A percentile compares a stretch with the other conserved stretches of the same genome.
These are phyloP conservation scores for Knoxdaviesia capensis DNA, from an alignment of 2,329 filamentous ascomycete genomes.

Conservation along the genomic window DNA sequence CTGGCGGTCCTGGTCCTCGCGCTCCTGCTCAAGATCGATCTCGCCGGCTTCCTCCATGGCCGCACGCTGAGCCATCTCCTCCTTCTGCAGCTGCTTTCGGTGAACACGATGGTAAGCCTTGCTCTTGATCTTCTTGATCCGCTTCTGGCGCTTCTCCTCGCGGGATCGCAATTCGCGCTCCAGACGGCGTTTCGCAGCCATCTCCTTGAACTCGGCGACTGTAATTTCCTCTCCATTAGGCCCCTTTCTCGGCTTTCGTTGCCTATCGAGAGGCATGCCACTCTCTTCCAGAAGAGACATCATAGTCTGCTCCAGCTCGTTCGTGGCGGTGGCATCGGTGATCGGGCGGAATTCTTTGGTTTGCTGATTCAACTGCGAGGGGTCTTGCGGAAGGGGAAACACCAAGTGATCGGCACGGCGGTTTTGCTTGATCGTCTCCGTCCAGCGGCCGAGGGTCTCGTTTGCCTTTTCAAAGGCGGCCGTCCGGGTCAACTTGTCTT, in stretches of 20 bases:
- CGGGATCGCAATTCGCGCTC: slow-evolving; percentile 72
- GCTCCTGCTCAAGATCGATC: slow-evolving; percentile 44
- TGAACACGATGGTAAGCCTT: slow-evolving; percentile 88
- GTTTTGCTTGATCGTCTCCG: slow-evolving; percentile 87
- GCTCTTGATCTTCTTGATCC: slow-evolving; percentile 98
- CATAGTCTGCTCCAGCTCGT: slow-evolving; percentile 70
- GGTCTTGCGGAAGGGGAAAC: slow-evolving; percentile 65
- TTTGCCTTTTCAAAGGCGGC: slow-evolving; percentile 83
- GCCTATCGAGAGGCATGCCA: slow-evolving; percentile 39
- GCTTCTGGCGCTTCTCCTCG: slow-evolving; percentile 71
- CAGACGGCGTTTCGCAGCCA: slow-evolving; percentile 54
- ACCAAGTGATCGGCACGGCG: slow-evolving; percentile 74
- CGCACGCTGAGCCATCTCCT: slow-evolving; percentile 30
- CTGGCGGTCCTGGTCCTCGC: slow-evolving; percentile 46
- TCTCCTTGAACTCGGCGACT: slow-evolving; percentile 50
- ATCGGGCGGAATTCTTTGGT: slow-evolving; percentile 46
- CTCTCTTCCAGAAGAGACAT: slow-evolving; percentile 80
- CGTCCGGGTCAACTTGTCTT: slow-evolving; percentile 62
- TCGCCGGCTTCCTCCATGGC: slow-evolving; percentile 35
- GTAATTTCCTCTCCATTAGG: slow-evolving; percentile 38
- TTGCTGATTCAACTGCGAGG: slow-evolving; percentile 36
- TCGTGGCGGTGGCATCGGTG: slow-evolving; percentile 42
- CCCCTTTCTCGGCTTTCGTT: slow-evolving; percentile 24
- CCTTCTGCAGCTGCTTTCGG: slow-evolving; percentile 45
- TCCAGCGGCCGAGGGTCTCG: slow-evolving; percentile 77